Evolutionary conservation across 129 eudicot species (phyloP), one percentile per base, ranked within the genome.

Genomic region (Flaveria bidentis): DNA sequence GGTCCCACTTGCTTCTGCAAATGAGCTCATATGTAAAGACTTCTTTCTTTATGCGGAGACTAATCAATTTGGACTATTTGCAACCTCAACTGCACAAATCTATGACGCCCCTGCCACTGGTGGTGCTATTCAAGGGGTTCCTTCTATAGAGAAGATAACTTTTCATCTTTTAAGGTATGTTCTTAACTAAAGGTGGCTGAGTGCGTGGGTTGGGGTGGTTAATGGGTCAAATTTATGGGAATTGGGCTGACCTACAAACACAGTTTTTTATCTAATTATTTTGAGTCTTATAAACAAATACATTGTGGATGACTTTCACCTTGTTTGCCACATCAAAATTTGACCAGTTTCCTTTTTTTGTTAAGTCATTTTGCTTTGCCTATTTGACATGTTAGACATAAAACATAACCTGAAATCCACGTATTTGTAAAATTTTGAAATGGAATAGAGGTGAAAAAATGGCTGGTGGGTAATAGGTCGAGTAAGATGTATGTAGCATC

Each of bases 91-190:
- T 58, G 89, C 97, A 36, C 99, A 89, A 84, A 82, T 87, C 64
- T 93, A 86, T 15, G 97, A 91, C 82, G 92, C 97, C 41, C 97
- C 99, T 44, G 89, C 97, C 9, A 80, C 74, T 66, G 91, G 91
- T 41, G 99, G 97, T 41, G 99, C 99, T 71, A 82, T 95, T 78
- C 92, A 76, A 22, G 99, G 99, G n/a, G 88, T 95, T 84, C 99
- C 97, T 42, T 89, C 95, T 17, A 85, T 91, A 58, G 97, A 95
- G 56, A 95, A 86, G 81, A 91, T 91, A 79, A 95, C 95, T 28
- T 88, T 95, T 71, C 95, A 95, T 91, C 92, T 95, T 67, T 44
- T 95, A 63, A 95, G 99, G 99, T 95, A 73, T 77, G 67, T 62
- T 26, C 11, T 62, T 26, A 62, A 56, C 39, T 23, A 60, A 23